Evolutionary conservation across 768 basidiomycete genomes (phyloP).

Genomic region (Tulasnella sp.): DNA sequence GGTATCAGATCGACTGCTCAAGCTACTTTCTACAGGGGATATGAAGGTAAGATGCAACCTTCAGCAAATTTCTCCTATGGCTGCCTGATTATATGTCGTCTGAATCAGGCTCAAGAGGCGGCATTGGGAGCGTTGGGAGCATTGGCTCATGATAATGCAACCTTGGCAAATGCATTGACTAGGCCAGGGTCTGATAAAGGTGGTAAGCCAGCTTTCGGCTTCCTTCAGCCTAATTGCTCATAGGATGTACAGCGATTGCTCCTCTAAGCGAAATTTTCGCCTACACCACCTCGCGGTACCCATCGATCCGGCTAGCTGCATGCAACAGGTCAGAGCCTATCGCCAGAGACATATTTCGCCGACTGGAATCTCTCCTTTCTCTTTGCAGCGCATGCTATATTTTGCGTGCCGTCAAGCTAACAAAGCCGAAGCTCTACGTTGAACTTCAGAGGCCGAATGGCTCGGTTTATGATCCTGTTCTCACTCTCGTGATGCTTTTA

Average conservation of each 20-base stretch:
- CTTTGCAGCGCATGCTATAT: no score
- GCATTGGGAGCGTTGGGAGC: conserved; percentile 53
- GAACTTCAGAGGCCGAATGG: no score
- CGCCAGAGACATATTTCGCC: not conserved
- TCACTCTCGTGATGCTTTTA: conserved; percentile 57
- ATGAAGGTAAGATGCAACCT: conserved; percentile 36
- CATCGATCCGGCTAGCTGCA: conserved; percentile 12
- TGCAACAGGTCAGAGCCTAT: not conserved
- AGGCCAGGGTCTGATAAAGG: conserved; percentile 21
- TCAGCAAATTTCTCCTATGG: not conserved
- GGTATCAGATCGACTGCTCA: conserved; percentile 43
- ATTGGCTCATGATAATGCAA: conserved; percentile 50
- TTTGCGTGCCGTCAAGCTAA: no score
- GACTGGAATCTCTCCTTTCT: no score
- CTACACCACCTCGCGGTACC: not conserved
- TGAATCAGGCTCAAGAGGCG: conserved; percentile 51
- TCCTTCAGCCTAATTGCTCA: not conserved
- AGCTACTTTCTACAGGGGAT: conserved; percentile 42
- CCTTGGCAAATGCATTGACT: not conserved
- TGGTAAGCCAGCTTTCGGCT: conserved; percentile 26
- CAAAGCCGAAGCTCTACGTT: no score
- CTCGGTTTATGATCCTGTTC: not conserved
- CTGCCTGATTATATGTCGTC: not conserved
- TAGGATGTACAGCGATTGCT: not conserved
- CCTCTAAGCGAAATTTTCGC: not conserved